Evolutionary conservation across 768 basidiomycete species (phyloP).

Genomic region (Lactifluus rugatus): DNA sequence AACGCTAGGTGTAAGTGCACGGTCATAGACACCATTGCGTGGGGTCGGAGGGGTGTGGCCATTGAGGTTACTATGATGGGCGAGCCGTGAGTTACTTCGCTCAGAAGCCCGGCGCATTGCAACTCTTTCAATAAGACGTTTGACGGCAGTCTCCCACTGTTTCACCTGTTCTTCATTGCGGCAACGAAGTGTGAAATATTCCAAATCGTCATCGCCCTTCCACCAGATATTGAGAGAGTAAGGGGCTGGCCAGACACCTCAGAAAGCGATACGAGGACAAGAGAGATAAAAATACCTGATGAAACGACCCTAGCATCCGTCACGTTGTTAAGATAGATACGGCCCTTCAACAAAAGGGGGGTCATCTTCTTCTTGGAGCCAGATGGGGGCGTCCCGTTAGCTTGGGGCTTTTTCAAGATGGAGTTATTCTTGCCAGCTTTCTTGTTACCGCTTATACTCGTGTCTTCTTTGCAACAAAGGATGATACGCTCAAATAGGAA

Average conservation of each 20-base stretch:
- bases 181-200: slow-evolving; percentile 91
- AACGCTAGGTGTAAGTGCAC: slow-evolving; percentile 23
- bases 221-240: slow-evolving; percentile 88
- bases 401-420: slow-evolving; percentile 74
- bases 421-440: slow-evolving; percentile 80
- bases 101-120: slow-evolving; percentile 63
- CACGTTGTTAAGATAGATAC: slow-evolving; percentile 95
- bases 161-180: slow-evolving; percentile 84
- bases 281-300: slow-evolving; percentile 44
- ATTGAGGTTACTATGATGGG: slow-evolving; percentile 35
- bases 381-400: slow-evolving; percentile 38
- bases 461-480: slow-evolving; percentile 92
- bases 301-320: slow-evolving; percentile 50
- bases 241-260: slow-evolving; percentile 32
- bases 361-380: slow-evolving; percentile 67
- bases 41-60: slow-evolving; percentile 30
- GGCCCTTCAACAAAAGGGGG: slow-evolving; percentile 83
- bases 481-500: slow-evolving; percentile 99
- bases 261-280: not conserved
- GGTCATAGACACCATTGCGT: slow-evolving; percentile 5
- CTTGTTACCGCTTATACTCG: slow-evolving; percentile 42
- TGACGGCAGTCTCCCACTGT: slow-evolving; percentile 88
- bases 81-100: slow-evolving; percentile 46
- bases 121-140: slow-evolving; percentile 72
- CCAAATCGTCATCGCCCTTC: slow-evolving; percentile 88